Base-by-base conservation (phyloP, 2,329 filamentous ascomycete species). In the Pestalotiopsis sp. region DNA sequence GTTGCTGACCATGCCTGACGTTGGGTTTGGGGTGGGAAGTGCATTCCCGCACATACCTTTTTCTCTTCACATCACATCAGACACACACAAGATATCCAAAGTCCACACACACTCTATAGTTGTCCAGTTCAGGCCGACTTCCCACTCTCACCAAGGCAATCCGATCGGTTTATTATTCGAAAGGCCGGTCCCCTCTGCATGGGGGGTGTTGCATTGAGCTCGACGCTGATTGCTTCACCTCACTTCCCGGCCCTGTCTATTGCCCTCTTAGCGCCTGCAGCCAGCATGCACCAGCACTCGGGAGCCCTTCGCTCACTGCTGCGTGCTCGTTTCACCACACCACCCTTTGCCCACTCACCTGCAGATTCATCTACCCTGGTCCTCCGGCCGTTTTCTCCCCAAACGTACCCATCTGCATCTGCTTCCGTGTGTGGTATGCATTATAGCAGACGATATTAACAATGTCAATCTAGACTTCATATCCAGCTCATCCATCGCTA, bases 391-490 rank as follows among this genome's bases (percentile, higher is more conserved):
- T 49, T 52, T 66, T 61, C 41, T 38, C 64, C 64, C 52, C 27
- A 66, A 66, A 60, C 64, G 64, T 66, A 56, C 56, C 14, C 36
- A n/a, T 56, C 23, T 67, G 57, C 66, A 67, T 58, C 61, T 38
- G 13, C 66, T 62, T 36, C 59, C 59, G 58, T 63, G 58, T 67
- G 60, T 66, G 60, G 25, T 56, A 66, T 20, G n/a, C 31, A 36
- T 36, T 36, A 52, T 52, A 52, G 45, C 45, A 52, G 45, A 52
- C 64, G 27, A 36, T 61, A 60, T 60, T 66, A 66, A 66, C 58
- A 56, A 56, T 61, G 66, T n/a, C 66, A 67, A 52, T 67, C 39
- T 61, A 38, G 66, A 56, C 25, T 63, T 59, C 45, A 67, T 67
- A 56, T 67, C 39, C 25, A 60, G 25, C n/a, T 57, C 64, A 36